Base-by-base conservation (phyloP, 805 yeast species). In the Candida nanaspora region DNA sequence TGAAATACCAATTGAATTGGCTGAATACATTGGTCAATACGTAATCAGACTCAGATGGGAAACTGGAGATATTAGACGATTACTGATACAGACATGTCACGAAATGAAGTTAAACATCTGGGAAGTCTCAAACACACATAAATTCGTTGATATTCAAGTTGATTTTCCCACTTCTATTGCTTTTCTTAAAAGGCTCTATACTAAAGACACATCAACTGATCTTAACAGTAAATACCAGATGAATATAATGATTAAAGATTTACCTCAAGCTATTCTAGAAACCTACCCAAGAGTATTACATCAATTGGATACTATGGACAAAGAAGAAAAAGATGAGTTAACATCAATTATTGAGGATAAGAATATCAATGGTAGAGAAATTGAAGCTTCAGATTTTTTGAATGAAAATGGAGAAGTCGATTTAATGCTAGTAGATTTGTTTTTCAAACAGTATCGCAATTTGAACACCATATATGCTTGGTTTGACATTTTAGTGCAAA, bases 371-470 rank as follows among this genome's bases (percentile, higher is more conserved):
- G 31, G 23, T 44, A 23, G 45, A n/a, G 27, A 43, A 2, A 15
- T 13, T 20, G 22, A 32, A 18, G 19, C 10, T 9, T n/a, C 10
- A 19, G 34, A 31, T 31, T 31, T 31, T 16, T 18, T 18, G 4
- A 22, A 31, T 31, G 6, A 11, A 5, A 16, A 31, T 18, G 31
- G 46, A 28, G 16, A 45, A 49, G 18, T 31, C 10, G 35, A 33
- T 33, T 21, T 21, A 9, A 21, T 21, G 6, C 38, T 53, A 11
- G 50, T 67, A 0, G 85, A 80, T 43, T 46, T 78, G 4, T 87
- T 87, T 56, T 87, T 87, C 59, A 72, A 70, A 45, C 80, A 77
- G 38, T 87, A 78, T 61, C 69, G 89, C 44, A 77, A 82, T 25
- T 63, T 86, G 44, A 72, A 74, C 25, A 73, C 86, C 4, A 80